Evolutionary conservation across 2,329 filamentous ascomycete species (phyloP), one percentile per base, ranked within the genome.

Genomic region (Fusarium miscanthi): DNA sequence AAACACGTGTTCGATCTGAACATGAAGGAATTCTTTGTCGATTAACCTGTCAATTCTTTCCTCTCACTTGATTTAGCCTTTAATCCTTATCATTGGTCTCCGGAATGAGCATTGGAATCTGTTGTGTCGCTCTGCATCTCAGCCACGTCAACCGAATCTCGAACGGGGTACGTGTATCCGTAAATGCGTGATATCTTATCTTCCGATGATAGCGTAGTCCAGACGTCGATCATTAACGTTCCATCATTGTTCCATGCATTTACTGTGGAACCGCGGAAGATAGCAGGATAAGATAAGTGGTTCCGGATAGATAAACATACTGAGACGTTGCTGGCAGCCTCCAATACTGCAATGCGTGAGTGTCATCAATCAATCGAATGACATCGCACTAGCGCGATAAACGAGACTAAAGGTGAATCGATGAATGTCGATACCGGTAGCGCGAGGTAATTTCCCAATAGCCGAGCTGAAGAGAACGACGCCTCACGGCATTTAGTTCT

Each of bases 321-420:
- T 6, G 23, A 21, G 14, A 6, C 25, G 2, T 35, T 51, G 13
- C 19, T 27, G n/a, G 17, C 13, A 41, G 21, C 21, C 23, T 8
- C 8, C 2, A 14, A 31, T 13, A 5, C 8, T 8, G 11, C 2
- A 14, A 31, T 13, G 3, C 8, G 2, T 8, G 21, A 11, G 0
- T 53, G 19, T 10, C 25, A 5, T 10, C 25, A 13, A 30, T 19
- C 19, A 40, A 17, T 8, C 13, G n/a, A 14, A 5, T 2, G 14
- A 33, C 14, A 54, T 30, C 11, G 4, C 1, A 7, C 6, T 19
- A 4, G 17, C 3, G 11, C 14, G 21, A 16, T 7, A 17, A 17
- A 30, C 1, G 2, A 19, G 3, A 23, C 4, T 14, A n/a, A 16
- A 3, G 6, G 2, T 8, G 21, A 19, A 11, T 10, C 3, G 3